phyloP scores from a whole-genome alignment of 441 rosid genomes.

The Gossypium lobatum region DNA sequence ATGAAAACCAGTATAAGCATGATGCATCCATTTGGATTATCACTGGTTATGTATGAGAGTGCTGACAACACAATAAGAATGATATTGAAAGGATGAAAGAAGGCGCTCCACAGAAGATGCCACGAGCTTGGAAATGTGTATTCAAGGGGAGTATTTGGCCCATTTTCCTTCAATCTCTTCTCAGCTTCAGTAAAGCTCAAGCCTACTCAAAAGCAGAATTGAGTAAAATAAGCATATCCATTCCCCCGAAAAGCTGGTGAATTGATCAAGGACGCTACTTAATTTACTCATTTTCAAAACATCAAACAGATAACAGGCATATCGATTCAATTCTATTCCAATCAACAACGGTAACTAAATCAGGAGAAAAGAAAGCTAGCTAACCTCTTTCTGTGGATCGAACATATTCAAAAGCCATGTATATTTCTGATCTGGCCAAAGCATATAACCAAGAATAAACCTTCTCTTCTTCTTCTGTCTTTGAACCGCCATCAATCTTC shows the following conservation, averaged over 20 bases:
- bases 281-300: neutral
- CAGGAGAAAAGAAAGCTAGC: neutral
- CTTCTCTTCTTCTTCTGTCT: constrained; percentile 58
- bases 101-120: constrained; percentile 60
- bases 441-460: constrained; percentile 58
- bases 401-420: constrained; percentile 59
- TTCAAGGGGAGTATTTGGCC: constrained; percentile 54
- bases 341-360: neutral
- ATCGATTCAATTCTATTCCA: constrained; percentile 2
- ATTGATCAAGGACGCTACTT: neutral
- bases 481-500: constrained; percentile 44
- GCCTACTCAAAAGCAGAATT: constrained; percentile 27
- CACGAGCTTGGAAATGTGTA: constrained; percentile 50
- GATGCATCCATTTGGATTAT: constrained; percentile 59
- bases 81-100: constrained; percentile 69
- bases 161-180: constrained; percentile 54
- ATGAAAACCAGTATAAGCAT: constrained; percentile 59
- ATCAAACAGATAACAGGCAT: neutral
- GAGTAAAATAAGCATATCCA: neutral
- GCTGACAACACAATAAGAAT: constrained; percentile 55
- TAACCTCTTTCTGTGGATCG: constrained; percentile 64
- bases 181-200: constrained; percentile 71
- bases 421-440: constrained; percentile 45
- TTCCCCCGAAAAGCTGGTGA: neutral
- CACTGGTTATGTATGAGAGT: constrained; percentile 56